A percentile compares a stretch with the other conserved stretches of the same genome.
Evolutionary conservation across 139 green algal species (phyloP).

Genomic region (Chlorella sp.): DNA sequence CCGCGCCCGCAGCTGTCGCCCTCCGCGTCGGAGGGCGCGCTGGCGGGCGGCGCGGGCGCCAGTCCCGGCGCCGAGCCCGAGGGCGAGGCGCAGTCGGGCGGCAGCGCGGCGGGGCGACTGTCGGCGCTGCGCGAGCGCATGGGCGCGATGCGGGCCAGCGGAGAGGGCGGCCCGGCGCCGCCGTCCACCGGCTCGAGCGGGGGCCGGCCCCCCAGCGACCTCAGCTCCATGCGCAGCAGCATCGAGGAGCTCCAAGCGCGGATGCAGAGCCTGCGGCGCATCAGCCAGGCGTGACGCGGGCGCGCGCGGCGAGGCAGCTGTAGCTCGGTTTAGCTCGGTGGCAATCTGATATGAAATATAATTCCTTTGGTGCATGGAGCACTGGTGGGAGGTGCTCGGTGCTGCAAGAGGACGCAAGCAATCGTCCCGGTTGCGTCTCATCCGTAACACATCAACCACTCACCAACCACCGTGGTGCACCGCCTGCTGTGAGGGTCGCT

Average conservation of each 20-base stretch:
- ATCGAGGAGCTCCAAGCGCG: constrained; percentile 3
- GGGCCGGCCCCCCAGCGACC: constrained; percentile 8
- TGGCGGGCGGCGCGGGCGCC: not conserved
- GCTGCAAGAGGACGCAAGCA: too few species aligned
- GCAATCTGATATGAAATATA: not conserved
- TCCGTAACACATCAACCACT: too few species aligned
- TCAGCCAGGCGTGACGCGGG: not conserved
- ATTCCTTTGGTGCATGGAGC: too few species aligned
- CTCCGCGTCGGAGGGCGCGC: not conserved
- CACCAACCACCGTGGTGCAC: too few species aligned
- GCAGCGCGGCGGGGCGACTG: not conserved
- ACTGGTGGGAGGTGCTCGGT: too few species aligned
- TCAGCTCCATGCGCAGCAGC: constrained; percentile 7
- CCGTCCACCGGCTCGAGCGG: not conserved
- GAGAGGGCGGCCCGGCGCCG: not conserved
- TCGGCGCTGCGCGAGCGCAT: constrained; percentile 8
- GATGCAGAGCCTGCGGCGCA: not conserved
- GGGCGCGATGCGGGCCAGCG: constrained; percentile 10
- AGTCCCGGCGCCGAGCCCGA: not conserved
- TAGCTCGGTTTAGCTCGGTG: not conserved
- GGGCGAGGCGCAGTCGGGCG: not conserved
- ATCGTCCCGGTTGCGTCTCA: too few species aligned
- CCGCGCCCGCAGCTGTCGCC: constrained; percentile 1
- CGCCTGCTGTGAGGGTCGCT: too few species aligned
- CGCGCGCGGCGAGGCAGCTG: too few species aligned